These are phyloP conservation scores for Penicillium sp. DNA, from an alignment of 2,329 filamentous ascomycete species.

Conservation along the genomic window DNA sequence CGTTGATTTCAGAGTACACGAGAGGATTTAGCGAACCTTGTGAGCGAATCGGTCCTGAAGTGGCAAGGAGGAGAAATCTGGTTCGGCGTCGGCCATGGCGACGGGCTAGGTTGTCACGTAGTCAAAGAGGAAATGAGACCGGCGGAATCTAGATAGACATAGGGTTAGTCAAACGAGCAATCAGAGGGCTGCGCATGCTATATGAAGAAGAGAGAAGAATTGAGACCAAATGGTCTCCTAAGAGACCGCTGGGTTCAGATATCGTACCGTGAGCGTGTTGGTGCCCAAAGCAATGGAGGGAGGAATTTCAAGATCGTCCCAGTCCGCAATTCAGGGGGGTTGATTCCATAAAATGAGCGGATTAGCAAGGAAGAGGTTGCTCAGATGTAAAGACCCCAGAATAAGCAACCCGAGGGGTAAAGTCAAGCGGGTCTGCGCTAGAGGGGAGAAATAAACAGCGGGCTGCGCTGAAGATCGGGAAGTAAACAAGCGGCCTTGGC, in stretches of 20 bases:
- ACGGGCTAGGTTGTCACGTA: constrained; percentile 9
- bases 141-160: neutral
- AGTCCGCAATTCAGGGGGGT: constrained; percentile 9
- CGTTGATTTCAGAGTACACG: neutral
- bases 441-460: constrained; percentile 19
- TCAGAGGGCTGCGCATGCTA: neutral
- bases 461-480: constrained; percentile 18
- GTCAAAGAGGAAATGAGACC: neutral
- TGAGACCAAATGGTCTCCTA: neutral
- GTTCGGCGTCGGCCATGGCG: constrained; percentile 44
- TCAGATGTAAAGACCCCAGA: neutral
- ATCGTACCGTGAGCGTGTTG: constrained; percentile 15
- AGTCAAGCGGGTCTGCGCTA: neutral
- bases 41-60: constrained; percentile 44
- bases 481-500: constrained; percentile 29
- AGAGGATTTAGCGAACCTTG: constrained; percentile 33
- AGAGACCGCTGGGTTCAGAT: neutral
- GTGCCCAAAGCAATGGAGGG: constrained; percentile 20
- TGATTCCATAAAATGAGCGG: neutral
- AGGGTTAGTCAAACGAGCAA: constrained; percentile 4
- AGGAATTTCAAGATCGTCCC: constrained; percentile 9
- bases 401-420: neutral
- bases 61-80: constrained; percentile 45
- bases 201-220: neutral
- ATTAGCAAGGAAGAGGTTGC: neutral